Percentiles rank a stretch among this genome's conserved stretches.
These are phyloP conservation scores for Botryotinia convoluta DNA, from an alignment of 2,329 filamentous ascomycete genomes.

Conservation along the genomic window DNA sequence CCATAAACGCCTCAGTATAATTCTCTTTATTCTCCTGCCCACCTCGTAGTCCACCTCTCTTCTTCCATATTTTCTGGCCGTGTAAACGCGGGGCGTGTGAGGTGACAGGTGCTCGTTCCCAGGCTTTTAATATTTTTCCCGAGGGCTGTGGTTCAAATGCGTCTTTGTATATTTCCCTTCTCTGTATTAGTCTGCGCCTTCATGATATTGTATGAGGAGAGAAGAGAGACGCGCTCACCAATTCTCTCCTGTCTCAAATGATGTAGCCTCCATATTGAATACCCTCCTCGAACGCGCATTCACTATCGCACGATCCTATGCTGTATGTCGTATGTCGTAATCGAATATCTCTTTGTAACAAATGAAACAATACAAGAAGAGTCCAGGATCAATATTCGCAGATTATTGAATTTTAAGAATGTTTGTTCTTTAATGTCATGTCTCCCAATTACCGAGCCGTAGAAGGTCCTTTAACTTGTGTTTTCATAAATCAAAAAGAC, in stretches of 20 bases:
- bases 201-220: not conserved
- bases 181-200: not conserved
- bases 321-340: not conserved
- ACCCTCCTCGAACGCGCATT: not conserved
- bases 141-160: conserved; percentile 31
- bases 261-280: conserved; percentile 7
- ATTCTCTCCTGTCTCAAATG: conserved; percentile 17
- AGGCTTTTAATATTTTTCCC: conserved; percentile 27
- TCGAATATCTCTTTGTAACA: not conserved
- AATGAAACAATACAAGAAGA: not conserved
- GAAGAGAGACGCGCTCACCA: conserved; percentile 24
- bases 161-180: conserved; percentile 36
- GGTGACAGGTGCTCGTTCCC: conserved; percentile 36
- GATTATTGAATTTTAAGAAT: conserved; percentile 9
- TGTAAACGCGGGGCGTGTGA: conserved; percentile 36
- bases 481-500: conserved; percentile 11
- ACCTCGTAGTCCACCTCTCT: conserved; percentile 20
- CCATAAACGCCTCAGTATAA: conserved; percentile 30
- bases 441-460: not conserved
- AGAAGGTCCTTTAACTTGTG: not conserved
- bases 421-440: not conserved
- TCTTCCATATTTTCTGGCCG: conserved; percentile 40
- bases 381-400: not conserved
- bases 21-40: conserved; percentile 29
- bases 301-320: not conserved